Base-by-base conservation (phyloP, 2,329 filamentous ascomycete genomes). In the Beauveria caledonica region DNA sequence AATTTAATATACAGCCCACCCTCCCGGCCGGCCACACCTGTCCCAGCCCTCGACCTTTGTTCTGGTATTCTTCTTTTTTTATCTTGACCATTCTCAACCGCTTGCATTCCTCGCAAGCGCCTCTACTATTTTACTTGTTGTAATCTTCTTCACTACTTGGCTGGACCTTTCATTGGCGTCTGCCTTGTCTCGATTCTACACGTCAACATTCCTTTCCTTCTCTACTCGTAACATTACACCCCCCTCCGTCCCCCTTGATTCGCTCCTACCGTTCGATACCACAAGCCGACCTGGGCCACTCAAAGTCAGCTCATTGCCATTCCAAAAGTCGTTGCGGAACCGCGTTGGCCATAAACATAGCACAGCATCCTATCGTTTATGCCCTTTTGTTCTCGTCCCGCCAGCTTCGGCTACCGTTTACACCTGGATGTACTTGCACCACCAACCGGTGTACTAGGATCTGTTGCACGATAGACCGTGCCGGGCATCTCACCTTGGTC, bases 1-100 rank as follows among this genome's bases (percentile, higher is more conserved):
- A 36, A 19, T 58, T 58, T 58, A 33, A 58, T 58, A 58, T 58
- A 58, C 55, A 58, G 17, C 23, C 45, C 55, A 36, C 45, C 55
- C 33, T 23, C 39, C 54, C 27, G 33, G 29, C 44, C 27, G 27
- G 54, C 44, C 54, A 48, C 55, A 33, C 27, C 29, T 42, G 19
- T 17, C 45, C 33, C 55, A 50, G 55, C 55, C 45, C 55, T 51
- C 55, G 23, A 33, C 36, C 33, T 44, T 29, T 33, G 55, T 25
- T 50, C 27, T 58, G 55, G 45, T 33, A 58, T 50, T 58, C 36
- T 42, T 36, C 29, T 33, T 49, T 48, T 36, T 36, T n/a, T 29
- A 15, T 49, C 25, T 52, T 33, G 48, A 9, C 27, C 36, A 21
- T 45, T 29, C 33, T n/a, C 19, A 49, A 49, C 45, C 40, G n/a